These are phyloP conservation scores for Scleromitrula shiraiana DNA, from an alignment of 2,329 filamentous ascomycete species.

Conservation along the genomic window DNA sequence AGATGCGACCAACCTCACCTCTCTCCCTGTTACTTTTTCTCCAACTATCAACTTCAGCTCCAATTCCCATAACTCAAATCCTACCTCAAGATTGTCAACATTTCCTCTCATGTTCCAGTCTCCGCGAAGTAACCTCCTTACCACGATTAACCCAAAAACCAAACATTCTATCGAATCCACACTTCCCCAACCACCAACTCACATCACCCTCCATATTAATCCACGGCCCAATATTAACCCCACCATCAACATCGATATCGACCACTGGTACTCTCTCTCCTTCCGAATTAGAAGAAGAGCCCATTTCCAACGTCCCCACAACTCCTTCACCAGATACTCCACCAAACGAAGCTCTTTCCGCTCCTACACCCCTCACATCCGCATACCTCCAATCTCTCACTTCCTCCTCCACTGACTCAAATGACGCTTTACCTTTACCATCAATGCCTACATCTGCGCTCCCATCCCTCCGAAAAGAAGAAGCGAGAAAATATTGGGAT, in stretches of 20 bases:
- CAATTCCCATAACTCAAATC: slow-evolving; percentile 1
- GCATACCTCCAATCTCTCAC: slow-evolving; percentile 22
- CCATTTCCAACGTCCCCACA: slow-evolving; percentile 23
- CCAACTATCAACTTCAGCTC: slow-evolving; percentile 14
- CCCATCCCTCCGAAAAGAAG: slow-evolving; percentile 18
- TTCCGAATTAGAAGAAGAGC: slow-evolving; percentile 6
- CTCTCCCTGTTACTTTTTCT: slow-evolving; percentile 11
- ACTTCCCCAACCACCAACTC: slow-evolving; percentile 23
- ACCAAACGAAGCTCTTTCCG: slow-evolving; percentile 20
- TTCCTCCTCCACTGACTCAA: slow-evolving; percentile 3
- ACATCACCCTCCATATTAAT: background rate
- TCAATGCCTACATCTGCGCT: slow-evolving; percentile 22
- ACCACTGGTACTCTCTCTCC: background rate
- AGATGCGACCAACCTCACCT: slow-evolving; percentile 8
- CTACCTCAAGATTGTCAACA: background rate
- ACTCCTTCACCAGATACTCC: slow-evolving; percentile 16
- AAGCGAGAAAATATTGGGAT: slow-evolving; percentile 21
- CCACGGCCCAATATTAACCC: background rate
- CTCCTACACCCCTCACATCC: slow-evolving; percentile 17
- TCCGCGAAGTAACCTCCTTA: background rate
- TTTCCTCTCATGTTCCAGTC: background rate
- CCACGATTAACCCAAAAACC: background rate
- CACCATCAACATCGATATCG: background rate
- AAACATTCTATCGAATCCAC: slow-evolving; percentile 13
- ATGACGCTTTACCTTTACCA: background rate